Conservation (phyloP, 371 early-diverging fungal genomes). For the Saksenaea vasiformis region DNA sequence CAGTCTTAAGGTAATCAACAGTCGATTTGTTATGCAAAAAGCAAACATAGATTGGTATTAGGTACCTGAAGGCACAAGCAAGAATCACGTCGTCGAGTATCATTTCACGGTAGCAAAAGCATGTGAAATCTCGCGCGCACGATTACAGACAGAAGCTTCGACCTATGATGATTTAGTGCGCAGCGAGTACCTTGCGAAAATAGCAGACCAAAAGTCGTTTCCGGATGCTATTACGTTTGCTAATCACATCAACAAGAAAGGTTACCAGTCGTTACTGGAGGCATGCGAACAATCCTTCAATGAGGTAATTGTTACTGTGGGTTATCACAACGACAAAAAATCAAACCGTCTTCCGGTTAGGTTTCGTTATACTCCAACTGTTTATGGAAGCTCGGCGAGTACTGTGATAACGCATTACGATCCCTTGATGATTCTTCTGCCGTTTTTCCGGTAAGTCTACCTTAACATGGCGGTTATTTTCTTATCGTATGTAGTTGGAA, state of each 20-base stretch:
- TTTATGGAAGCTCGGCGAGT: conserved; percentile 40
- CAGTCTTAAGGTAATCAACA: not conserved
- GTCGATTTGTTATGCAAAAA: not conserved
- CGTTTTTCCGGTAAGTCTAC: conserved; percentile 10
- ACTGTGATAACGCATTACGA: conserved; percentile 36
- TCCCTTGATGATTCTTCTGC: conserved; percentile 12
- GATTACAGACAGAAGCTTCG: conserved; percentile 1
- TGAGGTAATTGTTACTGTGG: conserved; percentile 11
- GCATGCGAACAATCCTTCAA: conserved; percentile 4
- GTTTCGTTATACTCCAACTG: conserved; percentile 15
- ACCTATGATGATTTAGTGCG: not conserved
- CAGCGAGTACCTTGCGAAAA: not conserved
- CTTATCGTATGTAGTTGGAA: conserved; percentile 12
- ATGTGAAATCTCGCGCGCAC: conserved; percentile 14
- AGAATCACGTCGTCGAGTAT: not conserved
- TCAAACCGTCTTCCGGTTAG: conserved; percentile 9
- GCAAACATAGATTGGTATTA: not conserved
- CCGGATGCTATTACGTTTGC: not conserved
- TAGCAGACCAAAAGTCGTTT: not conserved
- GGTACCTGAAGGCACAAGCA: not conserved
- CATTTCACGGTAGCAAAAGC: conserved; percentile 13
- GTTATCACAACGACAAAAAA: not conserved
- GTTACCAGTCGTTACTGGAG: conserved; percentile 13
- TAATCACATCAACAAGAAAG: conserved; percentile 19
- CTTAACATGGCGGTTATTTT: not conserved